Evolutionary conservation across 768 basidiomycete species (phyloP), one percentile per base, ranked within the genome.

Genomic region (Infundibulicybe gibba): DNA sequence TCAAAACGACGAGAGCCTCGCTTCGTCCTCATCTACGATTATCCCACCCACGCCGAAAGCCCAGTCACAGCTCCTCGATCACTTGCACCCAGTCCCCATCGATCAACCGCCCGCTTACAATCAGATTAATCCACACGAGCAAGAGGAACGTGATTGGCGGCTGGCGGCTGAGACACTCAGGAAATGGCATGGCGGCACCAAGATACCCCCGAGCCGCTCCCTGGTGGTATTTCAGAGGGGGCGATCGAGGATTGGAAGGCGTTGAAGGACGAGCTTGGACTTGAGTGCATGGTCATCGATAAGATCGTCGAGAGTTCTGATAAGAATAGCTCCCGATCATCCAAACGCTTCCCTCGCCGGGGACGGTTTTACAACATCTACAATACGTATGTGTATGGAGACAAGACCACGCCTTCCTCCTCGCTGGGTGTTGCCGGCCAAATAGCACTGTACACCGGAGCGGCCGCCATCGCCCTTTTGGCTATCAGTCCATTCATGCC

Each of bases 301-400:
- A 80, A 83, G 62, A 66, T 85, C 43, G 69, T 92, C 46, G 78
- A 61, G 38, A 56, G 48, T 30, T 70, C 69, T 4, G 53, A 58
- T 32, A 60, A 55, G 45, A 38, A 38, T 10, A 38, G 10, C 17
- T 47, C 53, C 34, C 57, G 56, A 25, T 48, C 17, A 16, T 30
- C 25, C 38, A 49, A 10, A 25, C 45, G 45, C 19, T 55, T 60
- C 33, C 57, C 64, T 13, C 68, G 74, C 11, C 67, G 70, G 40
- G 74, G 72, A 41, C 74, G 82, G 42, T 90, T 91, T 61, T 91
- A 87, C 69, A 91, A 90, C 64, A 87, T 91, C 59, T 90, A 91
- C 64, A 91, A 91, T 63, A 90, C 87, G 6, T 79, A 79, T 45
- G 69, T 79, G 31, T 79, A 76, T 52, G 72, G 69, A 13, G 59